These are phyloP conservation scores for Punctularia strigosozonata DNA, from an alignment of 768 basidiomycete species.

Conservation along the genomic window DNA sequence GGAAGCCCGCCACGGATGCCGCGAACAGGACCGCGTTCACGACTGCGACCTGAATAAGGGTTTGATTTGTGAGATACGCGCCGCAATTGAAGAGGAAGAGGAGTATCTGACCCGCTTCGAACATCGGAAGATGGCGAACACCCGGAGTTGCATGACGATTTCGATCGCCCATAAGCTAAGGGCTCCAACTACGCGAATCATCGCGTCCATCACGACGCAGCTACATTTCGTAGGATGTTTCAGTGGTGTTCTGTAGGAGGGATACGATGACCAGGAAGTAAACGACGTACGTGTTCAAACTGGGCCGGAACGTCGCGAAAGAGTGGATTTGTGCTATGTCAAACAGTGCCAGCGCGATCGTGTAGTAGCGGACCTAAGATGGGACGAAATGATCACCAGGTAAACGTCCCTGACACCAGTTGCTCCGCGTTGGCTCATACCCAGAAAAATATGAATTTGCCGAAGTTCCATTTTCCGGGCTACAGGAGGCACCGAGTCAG, in stretches of 20 bases:
- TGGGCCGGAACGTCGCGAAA: conserved; percentile 3
- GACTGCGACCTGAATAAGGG: no score
- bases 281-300: conserved; percentile 19
- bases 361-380: conserved; percentile 34
- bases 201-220: conserved; percentile 32
- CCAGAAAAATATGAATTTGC: conserved; percentile 3
- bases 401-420: no score
- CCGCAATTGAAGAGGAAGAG: no score
- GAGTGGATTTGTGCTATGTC: conserved; percentile 33
- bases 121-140: conserved; percentile 30
- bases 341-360: conserved; percentile 28
- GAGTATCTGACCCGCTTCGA: conserved; percentile 31
- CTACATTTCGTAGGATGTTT: no score
- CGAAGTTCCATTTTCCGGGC: conserved; percentile 2
- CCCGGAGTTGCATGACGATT: conserved; percentile 34
- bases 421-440: no score
- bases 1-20: conserved; percentile 27
- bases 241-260: no score
- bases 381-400: neutral
- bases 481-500: neutral
- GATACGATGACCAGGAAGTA: neutral
- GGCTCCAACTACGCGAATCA: conserved; percentile 29
- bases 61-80: no score
- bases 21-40: conserved; percentile 28
- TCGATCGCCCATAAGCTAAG: conserved; percentile 36